Conservation (phyloP, 2,329 filamentous ascomycete species). For the Cadophora sp. region DNA sequence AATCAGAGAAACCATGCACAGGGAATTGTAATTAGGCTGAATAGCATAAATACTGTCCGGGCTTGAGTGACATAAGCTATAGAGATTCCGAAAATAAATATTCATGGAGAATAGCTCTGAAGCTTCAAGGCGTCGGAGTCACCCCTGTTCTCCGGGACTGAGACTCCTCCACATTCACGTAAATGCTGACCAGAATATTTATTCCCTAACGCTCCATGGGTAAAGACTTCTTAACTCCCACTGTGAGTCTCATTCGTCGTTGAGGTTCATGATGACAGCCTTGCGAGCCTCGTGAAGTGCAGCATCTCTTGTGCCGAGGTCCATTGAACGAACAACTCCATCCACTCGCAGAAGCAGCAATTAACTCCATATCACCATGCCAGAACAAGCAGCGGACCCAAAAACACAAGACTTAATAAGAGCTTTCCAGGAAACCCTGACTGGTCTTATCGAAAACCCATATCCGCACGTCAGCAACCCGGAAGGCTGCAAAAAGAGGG, state of each 20-base stretch:
- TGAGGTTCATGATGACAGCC: constrained; percentile 6
- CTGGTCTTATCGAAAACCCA: constrained; percentile 49
- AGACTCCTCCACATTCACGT: neutral
- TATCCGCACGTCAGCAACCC: constrained; percentile 55
- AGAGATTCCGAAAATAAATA: too few species aligned
- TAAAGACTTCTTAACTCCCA: neutral
- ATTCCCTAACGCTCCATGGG: neutral
- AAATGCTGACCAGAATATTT: neutral
- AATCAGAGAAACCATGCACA: neutral
- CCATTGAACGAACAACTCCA: neutral
- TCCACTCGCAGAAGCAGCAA: neutral
- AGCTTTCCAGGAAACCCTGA: constrained; percentile 37
- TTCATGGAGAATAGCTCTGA: too few species aligned
- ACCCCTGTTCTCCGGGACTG: too few species aligned
- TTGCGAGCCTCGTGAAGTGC: constrained; percentile 10
- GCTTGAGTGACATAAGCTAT: too few species aligned
- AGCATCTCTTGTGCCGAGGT: neutral
- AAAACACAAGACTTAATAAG: constrained; percentile 36
- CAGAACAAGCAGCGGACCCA: neutral
- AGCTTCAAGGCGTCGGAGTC: too few species aligned
- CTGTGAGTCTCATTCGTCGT: neutral
- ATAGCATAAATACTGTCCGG: neutral
- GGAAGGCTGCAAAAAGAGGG: constrained; percentile 21
- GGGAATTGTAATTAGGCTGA: neutral
- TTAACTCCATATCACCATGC: constrained; percentile 13